Evolutionary conservation across 352 stramenopile genomes (phyloP), one percentile per base, ranked within the genome.

Genomic region (Phytophthora citricola): DNA sequence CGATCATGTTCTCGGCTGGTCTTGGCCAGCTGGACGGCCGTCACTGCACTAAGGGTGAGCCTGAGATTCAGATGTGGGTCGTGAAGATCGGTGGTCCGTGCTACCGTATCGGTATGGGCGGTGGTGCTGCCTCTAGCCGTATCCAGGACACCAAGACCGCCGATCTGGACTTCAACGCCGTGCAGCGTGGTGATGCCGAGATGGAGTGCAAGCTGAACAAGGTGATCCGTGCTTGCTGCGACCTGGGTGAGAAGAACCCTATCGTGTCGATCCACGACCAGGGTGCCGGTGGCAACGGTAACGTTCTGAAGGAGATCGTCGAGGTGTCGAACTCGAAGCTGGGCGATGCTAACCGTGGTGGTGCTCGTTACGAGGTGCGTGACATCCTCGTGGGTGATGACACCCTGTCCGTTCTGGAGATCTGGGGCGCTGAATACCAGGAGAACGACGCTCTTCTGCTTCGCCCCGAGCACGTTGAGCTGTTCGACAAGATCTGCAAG

Each of bases 121-220:
- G 98, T 26, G 97, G 97, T 51, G 97, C 97, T 17, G 97, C 98
- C 5, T 99, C 94, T 20, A 98, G 89, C 62, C 87, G 97, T 45
- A 98, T 99, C 47, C 92, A 99, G 70, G 94, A 97, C 67, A 84
- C 76, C 29, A 93, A 92, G 66, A 97, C 97, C 40, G 96, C 97
- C 2, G 92, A 94, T 34, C 77, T 99, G 10, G 98, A 99, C 81
- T 99, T 99, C 69, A 98, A 99, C 79, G 98, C 98, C 26, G 98
- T 99, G 5, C 98, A 99, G 80, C 92, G 98, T 58, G 98, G 98
- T 20, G 98, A 99, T 76, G 98, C 98, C 44, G 97, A 99, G 85
- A 99, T 99, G 98, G 97, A 98, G 74, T 99, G 99, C 85, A 98
- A 98, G 58, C 93, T 99, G 88, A 99, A 99, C 86, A 95, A 98